A percentile compares a stretch with the other conserved stretches of the same genome.
phyloP scores from a whole-genome alignment of 1,284 basidiomycete species.

The Ceratobasidium sp. region DNA sequence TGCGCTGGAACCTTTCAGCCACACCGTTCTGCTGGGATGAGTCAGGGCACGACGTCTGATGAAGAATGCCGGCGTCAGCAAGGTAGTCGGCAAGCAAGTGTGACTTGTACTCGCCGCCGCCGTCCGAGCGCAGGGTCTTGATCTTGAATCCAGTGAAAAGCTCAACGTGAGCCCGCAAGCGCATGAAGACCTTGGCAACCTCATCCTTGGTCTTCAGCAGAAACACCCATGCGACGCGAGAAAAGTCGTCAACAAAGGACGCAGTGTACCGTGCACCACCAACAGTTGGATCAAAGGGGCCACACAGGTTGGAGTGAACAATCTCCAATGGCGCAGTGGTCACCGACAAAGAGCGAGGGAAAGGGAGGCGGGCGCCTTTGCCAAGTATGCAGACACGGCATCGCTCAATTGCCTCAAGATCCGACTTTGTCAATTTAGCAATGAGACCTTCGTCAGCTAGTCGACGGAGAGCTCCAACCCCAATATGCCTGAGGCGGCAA shows the following conservation, averaged over 20 bases:
- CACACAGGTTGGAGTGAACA: constrained; percentile 53
- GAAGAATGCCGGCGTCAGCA: constrained; percentile 50
- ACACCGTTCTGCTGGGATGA: constrained; percentile 54
- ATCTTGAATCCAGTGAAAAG: constrained; percentile 50
- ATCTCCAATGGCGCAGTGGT: constrained; percentile 45
- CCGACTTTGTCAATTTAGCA: neutral
- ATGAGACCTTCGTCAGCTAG: neutral
- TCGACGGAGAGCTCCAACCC: neutral
- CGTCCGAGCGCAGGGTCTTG: constrained; percentile 53
- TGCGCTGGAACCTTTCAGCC: constrained; percentile 54
- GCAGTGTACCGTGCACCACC: constrained; percentile 52
- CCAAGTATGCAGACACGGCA: constrained; percentile 44
- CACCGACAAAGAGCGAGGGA: constrained; percentile 10
- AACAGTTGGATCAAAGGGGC: constrained; percentile 48
- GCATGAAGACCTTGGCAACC: constrained; percentile 50
- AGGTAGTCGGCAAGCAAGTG: constrained; percentile 47
- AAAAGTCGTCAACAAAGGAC: constrained; percentile 53
- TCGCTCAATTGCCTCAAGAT: constrained; percentile 1
- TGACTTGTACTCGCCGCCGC: constrained; percentile 55
- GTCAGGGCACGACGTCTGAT: constrained; percentile 51
- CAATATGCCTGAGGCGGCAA: neutral
- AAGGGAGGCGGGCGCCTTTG: constrained; percentile 42
- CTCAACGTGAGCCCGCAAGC: constrained; percentile 52
- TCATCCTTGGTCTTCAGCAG: constrained; percentile 51
- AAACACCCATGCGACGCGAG: constrained; percentile 46